Evolutionary conservation across 345 rosid species (phyloP).

Genomic region (Combretum micranthum): DNA sequence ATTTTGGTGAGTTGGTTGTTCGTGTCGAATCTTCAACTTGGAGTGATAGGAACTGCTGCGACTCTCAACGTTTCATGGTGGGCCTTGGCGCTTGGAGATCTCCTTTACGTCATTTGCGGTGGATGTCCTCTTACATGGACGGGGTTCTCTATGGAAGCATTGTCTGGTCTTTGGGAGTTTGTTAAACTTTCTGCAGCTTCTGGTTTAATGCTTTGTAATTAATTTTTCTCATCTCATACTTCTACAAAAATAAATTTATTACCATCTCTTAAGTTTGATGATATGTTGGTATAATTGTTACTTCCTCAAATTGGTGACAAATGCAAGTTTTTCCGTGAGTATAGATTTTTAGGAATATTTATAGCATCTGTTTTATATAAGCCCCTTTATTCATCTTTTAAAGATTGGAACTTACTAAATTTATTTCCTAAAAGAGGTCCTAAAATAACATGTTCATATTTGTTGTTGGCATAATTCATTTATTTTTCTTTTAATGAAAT

Average conservation of each 20-base stretch:
- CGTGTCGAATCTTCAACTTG: conserved; percentile 40
- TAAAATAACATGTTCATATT: no score
- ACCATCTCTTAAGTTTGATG: no score
- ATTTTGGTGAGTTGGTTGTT: conserved; percentile 55
- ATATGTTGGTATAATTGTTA: no score
- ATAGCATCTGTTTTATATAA: no score
- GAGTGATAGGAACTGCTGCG: conserved; percentile 46
- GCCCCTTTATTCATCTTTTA: no score
- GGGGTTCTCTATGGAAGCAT: conserved; percentile 71
- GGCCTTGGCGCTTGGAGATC: conserved; percentile 36
- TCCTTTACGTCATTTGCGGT: conserved; percentile 37
- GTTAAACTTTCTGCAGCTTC: conserved; percentile 70
- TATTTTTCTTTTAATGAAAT: no score
- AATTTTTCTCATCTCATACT: neutral
- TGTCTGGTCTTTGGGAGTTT: conserved; percentile 70
- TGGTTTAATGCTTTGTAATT: conserved; percentile 70
- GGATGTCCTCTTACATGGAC: conserved; percentile 78
- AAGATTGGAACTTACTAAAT: no score
- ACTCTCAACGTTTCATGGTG: conserved; percentile 70
- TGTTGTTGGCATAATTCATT: no score
- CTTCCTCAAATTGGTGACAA: no score
- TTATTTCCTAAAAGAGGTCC: no score
- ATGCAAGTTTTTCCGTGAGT: no score
- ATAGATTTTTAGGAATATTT: no score
- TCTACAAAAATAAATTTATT: neutral